Evolutionary conservation across 2,329 filamentous ascomycete species (phyloP).

Genomic region (Achaetomium macrosporum): DNA sequence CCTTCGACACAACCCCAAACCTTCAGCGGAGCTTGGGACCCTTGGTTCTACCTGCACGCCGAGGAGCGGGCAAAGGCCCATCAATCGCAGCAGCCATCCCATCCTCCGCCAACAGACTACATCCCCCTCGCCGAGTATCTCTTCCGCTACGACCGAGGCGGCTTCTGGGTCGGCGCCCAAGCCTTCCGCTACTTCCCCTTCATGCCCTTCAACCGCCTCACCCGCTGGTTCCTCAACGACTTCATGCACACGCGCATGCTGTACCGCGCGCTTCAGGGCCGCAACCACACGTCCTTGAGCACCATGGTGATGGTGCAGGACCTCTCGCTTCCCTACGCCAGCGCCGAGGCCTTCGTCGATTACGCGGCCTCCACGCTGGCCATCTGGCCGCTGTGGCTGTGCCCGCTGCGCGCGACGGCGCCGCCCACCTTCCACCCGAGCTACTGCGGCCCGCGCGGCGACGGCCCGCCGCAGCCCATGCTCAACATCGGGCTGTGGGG

Average conservation of each 20-base stretch:
- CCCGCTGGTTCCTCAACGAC: slow-evolving; percentile 7
- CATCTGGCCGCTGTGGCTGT: slow-evolving; percentile 9
- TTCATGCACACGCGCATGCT: slow-evolving; percentile 9
- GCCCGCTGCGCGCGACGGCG: background rate
- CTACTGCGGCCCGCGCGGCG: background rate
- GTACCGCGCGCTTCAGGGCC: slow-evolving; percentile 2
- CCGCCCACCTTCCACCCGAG: background rate
- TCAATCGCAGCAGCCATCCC: background rate
- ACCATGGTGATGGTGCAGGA: slow-evolving; percentile 4
- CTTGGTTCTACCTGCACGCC: slow-evolving; percentile 70
- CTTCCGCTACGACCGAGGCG: slow-evolving; percentile 6
- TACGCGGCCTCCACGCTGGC: background rate
- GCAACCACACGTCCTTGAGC: background rate
- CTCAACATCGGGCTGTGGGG: slow-evolving; percentile 4
- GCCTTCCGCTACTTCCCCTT: slow-evolving; percentile 1
- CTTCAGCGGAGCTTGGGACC: slow-evolving; percentile 55
- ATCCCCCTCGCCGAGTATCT: slow-evolving; percentile 2
- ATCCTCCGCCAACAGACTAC: background rate
- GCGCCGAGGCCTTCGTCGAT: background rate
- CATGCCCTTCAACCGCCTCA: slow-evolving; percentile 5
- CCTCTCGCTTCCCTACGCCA: background rate
- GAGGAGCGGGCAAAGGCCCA: slow-evolving; percentile 26
- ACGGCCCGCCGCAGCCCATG: background rate
- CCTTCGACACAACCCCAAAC: background rate
- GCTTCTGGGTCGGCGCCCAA: background rate